Conservation (phyloP, 139 green algal species). For the Micromonas pusilla region DNA sequence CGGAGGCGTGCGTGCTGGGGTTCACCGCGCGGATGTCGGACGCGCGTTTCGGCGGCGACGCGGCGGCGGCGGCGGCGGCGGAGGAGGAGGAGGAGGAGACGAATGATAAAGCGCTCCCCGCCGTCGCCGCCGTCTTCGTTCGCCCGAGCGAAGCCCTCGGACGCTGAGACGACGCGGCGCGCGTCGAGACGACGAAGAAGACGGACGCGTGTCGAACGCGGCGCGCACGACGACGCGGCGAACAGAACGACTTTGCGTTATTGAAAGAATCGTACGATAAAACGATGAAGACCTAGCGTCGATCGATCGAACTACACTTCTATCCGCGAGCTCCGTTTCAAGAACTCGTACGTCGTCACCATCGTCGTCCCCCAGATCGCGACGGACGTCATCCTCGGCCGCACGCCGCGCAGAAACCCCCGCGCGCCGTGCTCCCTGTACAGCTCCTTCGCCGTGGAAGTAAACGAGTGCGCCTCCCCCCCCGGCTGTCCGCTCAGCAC, state of each 20-base stretch:
- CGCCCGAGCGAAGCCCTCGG: too few species aligned
- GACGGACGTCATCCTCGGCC: conserved; percentile 67
- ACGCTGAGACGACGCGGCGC: too few species aligned
- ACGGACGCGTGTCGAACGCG: not conserved
- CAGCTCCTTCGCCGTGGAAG: conserved; percentile 44
- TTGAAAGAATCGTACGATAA: not conserved
- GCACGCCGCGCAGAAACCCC: conserved; percentile 53
- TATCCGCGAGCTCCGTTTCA: conserved; percentile 27
- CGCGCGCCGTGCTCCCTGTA: conserved; percentile 53
- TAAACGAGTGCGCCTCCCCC: not conserved
- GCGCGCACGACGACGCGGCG: not conserved
- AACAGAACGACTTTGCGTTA: not conserved
- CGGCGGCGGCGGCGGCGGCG: too few species aligned
- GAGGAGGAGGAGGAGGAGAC: too few species aligned
- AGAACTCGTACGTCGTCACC: conserved; percentile 49
- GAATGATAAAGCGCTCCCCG: too few species aligned
- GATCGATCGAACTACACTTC: conserved; percentile 4
- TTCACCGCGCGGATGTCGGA: too few species aligned
- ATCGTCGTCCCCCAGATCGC: conserved; percentile 80
- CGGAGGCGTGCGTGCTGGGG: too few species aligned
- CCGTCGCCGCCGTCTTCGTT: too few species aligned
- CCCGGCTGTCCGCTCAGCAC: conserved; percentile 17
- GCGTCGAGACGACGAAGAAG: not conserved
- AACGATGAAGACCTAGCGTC: not conserved
- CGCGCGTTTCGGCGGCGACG: too few species aligned